Evolutionary conservation across 305 asterid species (phyloP).

Genomic region (Striga hermonthica): DNA sequence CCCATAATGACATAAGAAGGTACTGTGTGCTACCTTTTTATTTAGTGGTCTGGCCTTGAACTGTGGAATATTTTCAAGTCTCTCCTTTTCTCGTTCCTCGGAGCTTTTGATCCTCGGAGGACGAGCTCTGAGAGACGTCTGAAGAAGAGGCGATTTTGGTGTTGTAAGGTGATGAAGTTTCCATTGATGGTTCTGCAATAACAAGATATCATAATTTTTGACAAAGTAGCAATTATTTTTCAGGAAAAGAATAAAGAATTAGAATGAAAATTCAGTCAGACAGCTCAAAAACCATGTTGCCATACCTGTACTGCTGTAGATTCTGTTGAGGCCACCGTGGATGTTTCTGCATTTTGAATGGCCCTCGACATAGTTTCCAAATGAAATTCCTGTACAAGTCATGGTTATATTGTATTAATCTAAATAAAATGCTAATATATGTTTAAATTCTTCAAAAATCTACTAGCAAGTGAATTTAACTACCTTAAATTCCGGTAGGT

Average conservation of each 20-base stretch:
- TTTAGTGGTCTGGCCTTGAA: constrained; percentile 95
- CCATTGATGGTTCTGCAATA: constrained; percentile 63
- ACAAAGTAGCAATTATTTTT: not conserved
- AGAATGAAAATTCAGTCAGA: not conserved
- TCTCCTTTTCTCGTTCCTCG: constrained; percentile 70
- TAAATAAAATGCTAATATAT: not conserved
- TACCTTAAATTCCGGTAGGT: constrained; percentile 78
- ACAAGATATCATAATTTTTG: not conserved
- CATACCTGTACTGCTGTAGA: constrained; percentile 47
- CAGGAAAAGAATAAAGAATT: not conserved
- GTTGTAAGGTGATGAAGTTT: constrained; percentile 71
- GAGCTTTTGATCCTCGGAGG: constrained; percentile 72
- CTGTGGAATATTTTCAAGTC: constrained; percentile 63
- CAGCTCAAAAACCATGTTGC: constrained; percentile 18
- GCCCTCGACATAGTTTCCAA: constrained; percentile 89
- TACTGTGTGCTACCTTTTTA: constrained; percentile 55
- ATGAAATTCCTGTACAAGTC: constrained; percentile 70
- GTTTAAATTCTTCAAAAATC: not conserved
- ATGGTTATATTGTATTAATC: constrained; percentile 17
- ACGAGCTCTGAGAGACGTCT: constrained; percentile 79
- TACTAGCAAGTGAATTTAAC: not conserved
- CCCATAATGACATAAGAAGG: not conserved
- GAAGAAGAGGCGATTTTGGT: constrained; percentile 81
- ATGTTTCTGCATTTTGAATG: constrained; percentile 60
- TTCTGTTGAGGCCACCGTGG: constrained; percentile 61